phyloP scores from a whole-genome alignment of 345 rosid species.

The Xanthoceras sorbifolium region DNA sequence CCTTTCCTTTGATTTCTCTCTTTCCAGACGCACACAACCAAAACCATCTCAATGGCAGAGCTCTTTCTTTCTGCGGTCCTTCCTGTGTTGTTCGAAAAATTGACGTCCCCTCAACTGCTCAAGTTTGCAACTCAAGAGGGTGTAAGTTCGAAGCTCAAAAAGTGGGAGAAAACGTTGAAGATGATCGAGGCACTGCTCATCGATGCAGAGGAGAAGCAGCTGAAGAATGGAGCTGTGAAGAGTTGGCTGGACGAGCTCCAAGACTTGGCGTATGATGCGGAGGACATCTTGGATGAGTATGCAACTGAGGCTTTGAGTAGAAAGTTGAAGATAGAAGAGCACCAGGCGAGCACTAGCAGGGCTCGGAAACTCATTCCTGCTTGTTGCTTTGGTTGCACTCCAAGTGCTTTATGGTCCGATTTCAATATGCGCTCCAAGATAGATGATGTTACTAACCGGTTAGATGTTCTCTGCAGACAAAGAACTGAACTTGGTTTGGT shows the following conservation, averaged over 20 bases:
- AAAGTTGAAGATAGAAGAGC: not conserved
- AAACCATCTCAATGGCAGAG: not conserved
- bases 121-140: not conserved
- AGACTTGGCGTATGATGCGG: conserved; percentile 9
- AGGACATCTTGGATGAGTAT: conserved; percentile 14
- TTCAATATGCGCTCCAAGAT: not conserved
- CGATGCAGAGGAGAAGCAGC: not conserved
- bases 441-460: not conserved
- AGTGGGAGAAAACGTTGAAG: not conserved
- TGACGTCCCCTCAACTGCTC: not conserved
- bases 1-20: not conserved
- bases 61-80: not conserved
- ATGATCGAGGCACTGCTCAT: not conserved
- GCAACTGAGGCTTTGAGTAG: not conserved
- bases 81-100: not conserved
- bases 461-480: not conserved
- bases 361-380: not conserved
- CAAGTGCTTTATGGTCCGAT: not conserved
- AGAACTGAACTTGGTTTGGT: not conserved
- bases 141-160: not conserved
- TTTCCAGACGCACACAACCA: too few species aligned
- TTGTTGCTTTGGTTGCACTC: not conserved
- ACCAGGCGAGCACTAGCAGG: not conserved
- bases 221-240: not conserved
- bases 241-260: not conserved